Conservation (phyloP, 2,329 filamentous ascomycete genomes). For the Fusarium sp. region DNA sequence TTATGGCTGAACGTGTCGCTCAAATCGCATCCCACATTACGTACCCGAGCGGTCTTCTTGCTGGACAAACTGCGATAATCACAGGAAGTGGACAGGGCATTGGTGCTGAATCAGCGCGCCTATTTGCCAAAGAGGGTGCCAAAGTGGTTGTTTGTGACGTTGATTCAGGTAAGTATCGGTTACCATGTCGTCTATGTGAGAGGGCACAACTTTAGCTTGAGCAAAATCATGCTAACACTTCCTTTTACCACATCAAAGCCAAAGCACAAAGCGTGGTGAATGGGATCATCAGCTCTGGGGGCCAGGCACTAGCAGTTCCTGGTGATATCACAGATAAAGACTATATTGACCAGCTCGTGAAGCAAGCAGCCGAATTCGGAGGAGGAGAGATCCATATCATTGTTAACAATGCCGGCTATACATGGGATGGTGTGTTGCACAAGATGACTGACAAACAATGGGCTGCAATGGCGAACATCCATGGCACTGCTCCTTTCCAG, state of each 20-base stretch:
- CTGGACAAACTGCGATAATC: constrained; percentile 2
- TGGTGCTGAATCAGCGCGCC: neutral
- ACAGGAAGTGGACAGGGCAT: constrained; percentile 2
- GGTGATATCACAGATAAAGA: neutral
- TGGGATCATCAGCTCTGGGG: neutral
- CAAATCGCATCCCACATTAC: constrained; percentile 4
- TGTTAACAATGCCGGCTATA: neutral
- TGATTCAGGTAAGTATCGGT: neutral
- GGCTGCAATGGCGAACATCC: neutral
- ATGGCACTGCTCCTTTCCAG: neutral
- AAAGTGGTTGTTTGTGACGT: constrained; percentile 1
- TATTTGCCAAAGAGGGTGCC: neutral
- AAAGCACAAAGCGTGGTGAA: neutral
- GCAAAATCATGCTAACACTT: neutral
- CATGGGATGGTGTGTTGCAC: neutral
- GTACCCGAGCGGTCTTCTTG: constrained; percentile 3
- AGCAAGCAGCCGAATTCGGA: neutral
- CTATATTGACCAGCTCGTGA: neutral
- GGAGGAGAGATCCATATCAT: constrained; percentile 4
- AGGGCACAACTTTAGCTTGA: too few species aligned
- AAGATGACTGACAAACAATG: constrained; percentile 3
- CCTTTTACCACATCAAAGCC: neutral
- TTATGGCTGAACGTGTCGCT: constrained; percentile 8
- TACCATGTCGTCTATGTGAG: neutral
- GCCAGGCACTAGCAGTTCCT: neutral